phyloP scores from a whole-genome alignment of 768 basidiomycete species.

The Tricholoma sp. region DNA sequence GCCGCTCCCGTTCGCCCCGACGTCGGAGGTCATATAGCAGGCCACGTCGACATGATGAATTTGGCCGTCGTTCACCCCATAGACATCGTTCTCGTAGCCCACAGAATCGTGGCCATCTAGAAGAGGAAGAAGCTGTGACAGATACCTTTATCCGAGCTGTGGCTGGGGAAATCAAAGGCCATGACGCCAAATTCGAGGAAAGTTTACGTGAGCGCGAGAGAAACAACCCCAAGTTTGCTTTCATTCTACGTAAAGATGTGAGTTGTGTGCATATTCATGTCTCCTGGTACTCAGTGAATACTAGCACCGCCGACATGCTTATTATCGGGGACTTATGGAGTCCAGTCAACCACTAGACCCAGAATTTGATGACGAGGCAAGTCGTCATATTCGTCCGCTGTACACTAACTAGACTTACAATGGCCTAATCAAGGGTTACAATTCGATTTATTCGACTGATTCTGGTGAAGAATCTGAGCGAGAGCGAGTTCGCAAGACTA shows the following conservation, averaged over 20 bases:
- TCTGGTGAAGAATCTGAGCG: constrained; percentile 92
- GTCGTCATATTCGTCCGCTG: constrained; percentile 6
- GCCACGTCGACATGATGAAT: constrained; percentile 15
- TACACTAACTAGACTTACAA: constrained; percentile 1
- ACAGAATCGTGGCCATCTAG: constrained; percentile 33
- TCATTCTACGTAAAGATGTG: constrained; percentile 59
- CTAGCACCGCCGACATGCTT: constrained; percentile 68
- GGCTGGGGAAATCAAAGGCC: constrained; percentile 77
- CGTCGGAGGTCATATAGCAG: constrained; percentile 29
- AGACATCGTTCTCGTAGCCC: constrained; percentile 51
- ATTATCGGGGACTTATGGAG: constrained; percentile 65
- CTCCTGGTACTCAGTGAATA: constrained; percentile 2
- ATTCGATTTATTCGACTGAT: constrained; percentile 87
- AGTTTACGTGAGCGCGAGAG: constrained; percentile 71
- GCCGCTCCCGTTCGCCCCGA: constrained; percentile 39
- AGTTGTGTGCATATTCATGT: constrained; percentile 16
- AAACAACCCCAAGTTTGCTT: constrained; percentile 77
- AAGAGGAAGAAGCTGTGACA: constrained; percentile 67
- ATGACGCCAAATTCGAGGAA: constrained; percentile 73
- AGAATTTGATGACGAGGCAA: constrained; percentile 79
- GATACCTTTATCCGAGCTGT: constrained; percentile 86
- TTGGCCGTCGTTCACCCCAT: constrained; percentile 42
- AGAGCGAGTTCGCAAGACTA: constrained; percentile 73
- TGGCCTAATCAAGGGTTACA: constrained; percentile 57
- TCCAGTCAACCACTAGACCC: constrained; percentile 49